Evolutionary conservation across 2,329 filamentous ascomycete genomes (phyloP).

Genomic region (Colletotrichum simmondsii): DNA sequence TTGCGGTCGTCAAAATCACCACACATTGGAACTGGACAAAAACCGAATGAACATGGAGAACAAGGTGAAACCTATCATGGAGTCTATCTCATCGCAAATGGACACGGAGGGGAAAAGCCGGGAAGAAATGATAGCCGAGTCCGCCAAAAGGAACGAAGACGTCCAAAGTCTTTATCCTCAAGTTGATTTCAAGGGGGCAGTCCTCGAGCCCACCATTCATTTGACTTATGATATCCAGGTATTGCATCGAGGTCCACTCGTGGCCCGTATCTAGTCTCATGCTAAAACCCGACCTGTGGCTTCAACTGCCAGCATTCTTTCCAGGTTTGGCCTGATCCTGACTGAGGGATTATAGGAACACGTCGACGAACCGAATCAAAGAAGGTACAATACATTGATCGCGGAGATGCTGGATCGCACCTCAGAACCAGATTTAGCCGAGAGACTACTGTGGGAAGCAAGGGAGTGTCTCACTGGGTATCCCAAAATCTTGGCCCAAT

Average conservation of each 20-base stretch:
- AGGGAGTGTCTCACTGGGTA: conserved; percentile 17
- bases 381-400: conserved; percentile 29
- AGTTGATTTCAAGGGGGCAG: conserved; percentile 18
- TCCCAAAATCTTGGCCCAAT: conserved; percentile 6
- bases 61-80: not conserved
- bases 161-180: conserved; percentile 15
- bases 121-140: conserved; percentile 25
- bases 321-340: not conserved
- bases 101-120: conserved; percentile 14
- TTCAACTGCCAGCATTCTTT: not conserved
- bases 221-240: conserved; percentile 29
- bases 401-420: conserved; percentile 27
- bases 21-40: too few relatives aligned
- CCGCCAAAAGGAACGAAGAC: conserved; percentile 16
- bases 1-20: not conserved
- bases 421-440: conserved; percentile 13
- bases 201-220: conserved; percentile 20
- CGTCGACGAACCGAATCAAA: conserved; percentile 22
- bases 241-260: not conserved
- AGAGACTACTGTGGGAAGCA: conserved; percentile 27
- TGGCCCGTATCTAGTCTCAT: too few relatives aligned
- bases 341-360: conserved; percentile 2
- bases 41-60: not conserved
- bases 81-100: not conserved
- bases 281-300: not conserved